These are phyloP conservation scores for Lomentospora prolificans DNA, from an alignment of 2,329 filamentous ascomycete genomes.

Conservation along the genomic window DNA sequence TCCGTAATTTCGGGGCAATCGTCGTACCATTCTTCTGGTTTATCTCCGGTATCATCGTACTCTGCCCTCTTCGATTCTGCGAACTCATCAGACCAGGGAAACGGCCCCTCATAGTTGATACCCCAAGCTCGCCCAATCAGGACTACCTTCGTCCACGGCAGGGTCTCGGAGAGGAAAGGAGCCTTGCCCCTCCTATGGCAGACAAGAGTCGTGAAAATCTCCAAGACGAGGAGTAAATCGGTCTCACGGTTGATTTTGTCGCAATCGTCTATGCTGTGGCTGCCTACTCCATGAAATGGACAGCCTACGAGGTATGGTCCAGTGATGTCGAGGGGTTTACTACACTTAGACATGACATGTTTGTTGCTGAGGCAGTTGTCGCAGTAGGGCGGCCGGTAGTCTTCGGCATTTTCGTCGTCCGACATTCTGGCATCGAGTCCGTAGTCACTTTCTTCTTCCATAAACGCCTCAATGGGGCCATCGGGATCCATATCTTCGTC, in stretches of 20 bases:
- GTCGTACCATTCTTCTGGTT: background rate
- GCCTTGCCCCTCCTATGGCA: background rate
- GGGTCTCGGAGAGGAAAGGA: slow-evolving; percentile 2
- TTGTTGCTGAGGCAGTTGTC: background rate
- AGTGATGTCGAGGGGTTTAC: background rate
- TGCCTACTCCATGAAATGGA: background rate
- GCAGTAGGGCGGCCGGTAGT: background rate
- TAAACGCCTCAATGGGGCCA: background rate
- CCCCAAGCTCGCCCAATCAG: slow-evolving; percentile 3
- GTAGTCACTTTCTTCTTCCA: background rate
- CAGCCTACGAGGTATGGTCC: slow-evolving; percentile 1
- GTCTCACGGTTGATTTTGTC: background rate
- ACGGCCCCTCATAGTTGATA: background rate
- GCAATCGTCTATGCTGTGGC: slow-evolving; percentile 6
- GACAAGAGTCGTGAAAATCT: background rate
- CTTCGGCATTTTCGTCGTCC: background rate
- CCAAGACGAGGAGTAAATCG: background rate
- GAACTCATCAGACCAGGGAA: slow-evolving; percentile 7
- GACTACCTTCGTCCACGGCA: slow-evolving; percentile 6
- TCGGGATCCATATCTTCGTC: background rate
- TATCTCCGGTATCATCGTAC: background rate
- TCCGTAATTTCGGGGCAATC: background rate
- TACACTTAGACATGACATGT: background rate
- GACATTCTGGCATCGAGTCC: background rate
- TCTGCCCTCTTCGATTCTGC: background rate